These are phyloP conservation scores for Castanospermum australe DNA, from an alignment of 306 rosid species.

Conservation along the genomic window DNA sequence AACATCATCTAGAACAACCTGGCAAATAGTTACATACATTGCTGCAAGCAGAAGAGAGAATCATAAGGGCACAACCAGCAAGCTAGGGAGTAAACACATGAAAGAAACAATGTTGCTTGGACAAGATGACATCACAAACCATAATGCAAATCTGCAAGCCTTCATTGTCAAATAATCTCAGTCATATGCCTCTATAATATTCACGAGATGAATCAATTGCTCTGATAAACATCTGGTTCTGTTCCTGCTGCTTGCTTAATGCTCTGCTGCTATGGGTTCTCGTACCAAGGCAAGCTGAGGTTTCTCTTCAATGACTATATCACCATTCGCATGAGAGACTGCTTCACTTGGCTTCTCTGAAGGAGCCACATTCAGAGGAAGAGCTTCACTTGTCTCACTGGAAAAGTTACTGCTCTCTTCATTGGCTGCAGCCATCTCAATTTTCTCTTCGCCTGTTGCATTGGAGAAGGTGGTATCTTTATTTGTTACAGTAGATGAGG, in stretches of 20 bases:
- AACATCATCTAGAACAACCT: constrained; percentile 49
- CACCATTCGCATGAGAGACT: constrained; percentile 38
- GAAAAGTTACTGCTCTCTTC: constrained; percentile 33
- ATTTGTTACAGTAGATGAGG: constrained; percentile 36
- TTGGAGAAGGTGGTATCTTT: constrained; percentile 37
- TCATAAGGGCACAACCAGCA: constrained; percentile 59
- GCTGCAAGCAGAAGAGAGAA: constrained; percentile 54
- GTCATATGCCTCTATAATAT: constrained; percentile 51
- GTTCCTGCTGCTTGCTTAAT: constrained; percentile 41
- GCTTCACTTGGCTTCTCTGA: constrained; percentile 38
- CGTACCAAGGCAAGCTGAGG: constrained; percentile 37
- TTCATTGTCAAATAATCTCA: constrained; percentile 50
- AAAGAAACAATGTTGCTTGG: constrained; percentile 61
- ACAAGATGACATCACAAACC: constrained; percentile 64
- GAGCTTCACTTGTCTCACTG: constrained; percentile 29
- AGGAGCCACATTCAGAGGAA: constrained; percentile 34
- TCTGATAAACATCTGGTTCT: constrained; percentile 31
- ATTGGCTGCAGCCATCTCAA: constrained; percentile 25
- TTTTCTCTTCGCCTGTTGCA: constrained; percentile 43
- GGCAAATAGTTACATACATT: constrained; percentile 65
- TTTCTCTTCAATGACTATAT: constrained; percentile 48
- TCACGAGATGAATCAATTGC: constrained; percentile 41
- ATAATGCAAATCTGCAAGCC: constrained; percentile 59
- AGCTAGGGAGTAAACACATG: constrained; percentile 50
- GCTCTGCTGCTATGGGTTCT: constrained; percentile 47